phyloP scores from a whole-genome alignment of 164 flowering plant genomes.

The Sextonia rubra region DNA sequence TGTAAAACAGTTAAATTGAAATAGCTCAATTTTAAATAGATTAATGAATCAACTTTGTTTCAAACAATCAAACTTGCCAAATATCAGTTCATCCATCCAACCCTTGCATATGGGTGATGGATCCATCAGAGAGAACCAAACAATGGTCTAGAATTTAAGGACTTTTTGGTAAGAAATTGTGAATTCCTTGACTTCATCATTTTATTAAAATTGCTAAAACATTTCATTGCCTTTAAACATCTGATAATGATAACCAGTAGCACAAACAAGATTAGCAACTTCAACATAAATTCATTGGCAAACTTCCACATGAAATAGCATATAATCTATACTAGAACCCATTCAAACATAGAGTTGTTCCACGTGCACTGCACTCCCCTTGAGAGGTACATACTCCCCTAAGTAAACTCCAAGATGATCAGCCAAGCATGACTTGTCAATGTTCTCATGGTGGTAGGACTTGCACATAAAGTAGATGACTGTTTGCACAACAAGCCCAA shows the following conservation, averaged over 20 bases:
- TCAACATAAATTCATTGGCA: not conserved
- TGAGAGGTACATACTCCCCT: constrained; percentile 44
- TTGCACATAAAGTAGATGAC: constrained; percentile 42
- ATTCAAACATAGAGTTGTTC: constrained; percentile 33
- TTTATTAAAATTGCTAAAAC: not conserved
- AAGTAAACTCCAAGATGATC: constrained; percentile 36
- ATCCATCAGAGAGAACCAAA: too few species aligned
- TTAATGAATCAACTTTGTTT: too few species aligned
- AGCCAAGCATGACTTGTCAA: constrained; percentile 31
- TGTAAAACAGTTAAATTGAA: too few species aligned
- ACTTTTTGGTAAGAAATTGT: too few species aligned
- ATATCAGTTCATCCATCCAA: too few species aligned
- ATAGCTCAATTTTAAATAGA: too few species aligned
- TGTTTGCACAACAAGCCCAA: constrained; percentile 32
- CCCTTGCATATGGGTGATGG: too few species aligned
- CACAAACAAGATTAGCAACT: too few species aligned
- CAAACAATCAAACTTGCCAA: too few species aligned
- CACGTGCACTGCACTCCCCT: constrained; percentile 35
- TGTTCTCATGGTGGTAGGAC: constrained; percentile 43
- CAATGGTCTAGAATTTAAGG: too few species aligned
- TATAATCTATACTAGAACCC: not conserved
- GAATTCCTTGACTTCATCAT: too few species aligned
- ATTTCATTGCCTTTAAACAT: not conserved
- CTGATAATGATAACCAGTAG: too few species aligned
- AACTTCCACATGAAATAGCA: not conserved